Evolutionary conservation across 2,329 filamentous ascomycete species (phyloP).

Genomic region (Moelleriella libera): DNA sequence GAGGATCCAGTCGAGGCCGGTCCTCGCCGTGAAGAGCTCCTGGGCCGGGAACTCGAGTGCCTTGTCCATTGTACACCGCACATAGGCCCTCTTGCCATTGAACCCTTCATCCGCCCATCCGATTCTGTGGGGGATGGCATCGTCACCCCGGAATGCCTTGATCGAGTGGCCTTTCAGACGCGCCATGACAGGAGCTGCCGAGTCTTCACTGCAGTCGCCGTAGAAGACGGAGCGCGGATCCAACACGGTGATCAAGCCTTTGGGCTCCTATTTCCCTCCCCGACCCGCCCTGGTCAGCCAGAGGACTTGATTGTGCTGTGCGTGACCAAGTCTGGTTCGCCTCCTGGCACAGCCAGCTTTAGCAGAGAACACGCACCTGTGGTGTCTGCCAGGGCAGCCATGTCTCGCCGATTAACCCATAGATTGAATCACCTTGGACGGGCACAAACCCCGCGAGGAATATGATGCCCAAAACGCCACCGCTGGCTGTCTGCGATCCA

Average conservation of each 20-base stretch:
- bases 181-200: not conserved
- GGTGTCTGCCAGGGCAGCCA: not conserved
- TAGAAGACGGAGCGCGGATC: not conserved
- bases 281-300: no score
- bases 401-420: not conserved
- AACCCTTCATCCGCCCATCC: not conserved
- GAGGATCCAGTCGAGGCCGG: not conserved
- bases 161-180: not conserved
- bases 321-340: no score
- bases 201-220: not conserved
- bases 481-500: not conserved
- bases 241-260: not conserved
- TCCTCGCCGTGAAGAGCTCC: not conserved
- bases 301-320: no score
- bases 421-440: not conserved
- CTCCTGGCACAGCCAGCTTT: no score
- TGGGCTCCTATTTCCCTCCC: not conserved
- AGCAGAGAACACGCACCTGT: not conserved
- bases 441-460: not conserved
- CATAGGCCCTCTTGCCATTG: not conserved
- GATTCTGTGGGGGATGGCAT: not conserved
- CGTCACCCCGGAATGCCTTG: not conserved
- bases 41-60: not conserved
- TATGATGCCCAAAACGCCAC: not conserved
- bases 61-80: not conserved